Conservation (phyloP, 768 basidiomycete genomes). For the Tricholoma furcatifolium region DNA sequence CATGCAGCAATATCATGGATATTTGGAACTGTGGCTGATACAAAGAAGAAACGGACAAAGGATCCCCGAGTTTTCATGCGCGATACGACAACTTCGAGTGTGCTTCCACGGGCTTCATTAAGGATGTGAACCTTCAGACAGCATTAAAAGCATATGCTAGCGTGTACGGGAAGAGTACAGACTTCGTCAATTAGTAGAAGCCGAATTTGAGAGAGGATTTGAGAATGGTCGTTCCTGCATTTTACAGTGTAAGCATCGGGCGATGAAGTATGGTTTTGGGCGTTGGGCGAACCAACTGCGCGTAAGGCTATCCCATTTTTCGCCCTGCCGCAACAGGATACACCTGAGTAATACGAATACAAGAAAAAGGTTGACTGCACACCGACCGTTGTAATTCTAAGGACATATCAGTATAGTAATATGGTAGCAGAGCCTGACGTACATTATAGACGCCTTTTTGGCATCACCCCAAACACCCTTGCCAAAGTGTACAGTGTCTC, state of each 20-base stretch:
- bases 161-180: constrained; percentile 5
- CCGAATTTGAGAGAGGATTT: constrained; percentile 66
- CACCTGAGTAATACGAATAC: neutral
- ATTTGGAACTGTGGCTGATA: constrained; percentile 95
- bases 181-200: constrained; percentile 94
- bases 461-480: constrained; percentile 72
- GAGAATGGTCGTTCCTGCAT: constrained; percentile 60
- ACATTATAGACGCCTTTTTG: constrained; percentile 80
- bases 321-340: constrained; percentile 51
- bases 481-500: constrained; percentile 76
- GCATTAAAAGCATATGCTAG: neutral
- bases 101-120: constrained; percentile 87
- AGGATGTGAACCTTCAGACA: constrained; percentile 80
- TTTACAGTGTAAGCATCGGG: neutral
- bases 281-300: constrained; percentile 66
- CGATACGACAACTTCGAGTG: constrained; percentile 91
- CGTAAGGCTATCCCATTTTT: constrained; percentile 96
- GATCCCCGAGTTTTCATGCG: constrained; percentile 83
- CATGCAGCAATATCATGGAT: constrained; percentile 86
- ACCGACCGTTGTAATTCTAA: constrained; percentile 76
- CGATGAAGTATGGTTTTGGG: neutral
- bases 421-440: constrained; percentile 18
- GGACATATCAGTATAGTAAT: neutral
- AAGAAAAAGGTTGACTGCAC: neutral
- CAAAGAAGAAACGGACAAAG: constrained; percentile 77